These are phyloP conservation scores for Artemisia tridentata DNA, from an alignment of 129 eudicot genomes.

Conservation along the genomic window DNA sequence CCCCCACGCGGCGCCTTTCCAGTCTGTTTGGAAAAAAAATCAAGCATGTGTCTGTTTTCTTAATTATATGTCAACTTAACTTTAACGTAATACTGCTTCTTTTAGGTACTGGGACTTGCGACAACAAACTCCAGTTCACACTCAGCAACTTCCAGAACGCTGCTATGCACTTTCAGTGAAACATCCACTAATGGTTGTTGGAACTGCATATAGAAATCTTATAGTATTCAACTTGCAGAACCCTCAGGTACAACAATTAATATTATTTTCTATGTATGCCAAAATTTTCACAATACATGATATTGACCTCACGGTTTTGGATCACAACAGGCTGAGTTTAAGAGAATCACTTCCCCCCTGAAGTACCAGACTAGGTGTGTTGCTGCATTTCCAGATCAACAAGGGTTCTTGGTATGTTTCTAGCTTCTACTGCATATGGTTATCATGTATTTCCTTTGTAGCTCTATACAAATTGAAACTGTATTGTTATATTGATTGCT, in stretches of 20 bases:
- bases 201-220: constrained; percentile 72
- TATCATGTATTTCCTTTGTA: background rate
- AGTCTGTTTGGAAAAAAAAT: background rate
- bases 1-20: too few relatives aligned
- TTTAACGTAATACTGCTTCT: background rate
- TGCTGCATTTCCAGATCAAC: constrained; percentile 97
- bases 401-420: constrained; percentile 82
- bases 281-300: background rate
- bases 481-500: constrained; percentile 6
- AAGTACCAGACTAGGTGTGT: constrained; percentile 97
- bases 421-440: background rate
- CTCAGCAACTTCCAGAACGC: constrained; percentile 72
- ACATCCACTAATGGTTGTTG: constrained; percentile 86
- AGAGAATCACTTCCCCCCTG: constrained; percentile 75
- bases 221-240: constrained; percentile 61
- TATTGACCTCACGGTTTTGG: constrained; percentile 9
- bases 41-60: background rate
- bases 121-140: constrained; percentile 61
- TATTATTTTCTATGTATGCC: background rate
- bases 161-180: constrained; percentile 66
- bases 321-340: constrained; percentile 68
- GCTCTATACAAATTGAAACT: background rate
- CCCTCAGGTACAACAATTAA: constrained; percentile 54
- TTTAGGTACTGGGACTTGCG: constrained; percentile 81
- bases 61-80: too few relatives aligned